These are phyloP conservation scores for Eutrema heterophyllum DNA, from an alignment of 345 rosid genomes.

Conservation along the genomic window DNA sequence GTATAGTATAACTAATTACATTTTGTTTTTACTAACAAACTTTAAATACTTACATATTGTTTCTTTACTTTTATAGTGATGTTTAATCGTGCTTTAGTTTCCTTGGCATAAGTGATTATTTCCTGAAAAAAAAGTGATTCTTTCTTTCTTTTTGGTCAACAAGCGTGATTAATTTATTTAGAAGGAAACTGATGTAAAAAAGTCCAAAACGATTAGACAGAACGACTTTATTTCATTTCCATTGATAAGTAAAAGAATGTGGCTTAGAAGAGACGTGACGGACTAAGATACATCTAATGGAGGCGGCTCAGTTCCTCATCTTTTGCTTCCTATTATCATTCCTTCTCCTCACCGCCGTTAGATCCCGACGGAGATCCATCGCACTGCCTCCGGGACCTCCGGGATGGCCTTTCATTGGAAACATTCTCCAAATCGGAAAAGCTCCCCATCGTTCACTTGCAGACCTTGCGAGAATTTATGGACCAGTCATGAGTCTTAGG, in stretches of 20 bases:
- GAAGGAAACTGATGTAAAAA: not conserved
- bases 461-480: constrained; percentile 24
- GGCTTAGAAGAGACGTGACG: not conserved
- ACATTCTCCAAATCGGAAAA: constrained; percentile 17
- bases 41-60: not conserved
- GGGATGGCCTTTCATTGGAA: constrained; percentile 14
- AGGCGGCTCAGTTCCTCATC: not conserved
- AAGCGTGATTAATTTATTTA: not conserved
- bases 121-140: no score
- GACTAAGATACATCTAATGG: not conserved
- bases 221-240: not conserved
- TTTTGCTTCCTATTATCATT: not conserved
- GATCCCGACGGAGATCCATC: not conserved
- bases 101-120: no score
- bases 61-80: not conserved
- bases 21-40: not conserved
- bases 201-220: not conserved
- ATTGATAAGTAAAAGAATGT: not conserved
- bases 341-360: not conserved
- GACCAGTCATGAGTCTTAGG: constrained; percentile 2
- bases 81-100: no score
- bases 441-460: constrained; percentile 24
- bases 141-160: not conserved
- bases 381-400: not conserved
- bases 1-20: not conserved